Percentiles rank a stretch among this genome's conserved stretches.
These are phyloP conservation scores for Perkinsus olseni DNA, from an alignment of 169 alveolate genomes.

Conservation along the genomic window DNA sequence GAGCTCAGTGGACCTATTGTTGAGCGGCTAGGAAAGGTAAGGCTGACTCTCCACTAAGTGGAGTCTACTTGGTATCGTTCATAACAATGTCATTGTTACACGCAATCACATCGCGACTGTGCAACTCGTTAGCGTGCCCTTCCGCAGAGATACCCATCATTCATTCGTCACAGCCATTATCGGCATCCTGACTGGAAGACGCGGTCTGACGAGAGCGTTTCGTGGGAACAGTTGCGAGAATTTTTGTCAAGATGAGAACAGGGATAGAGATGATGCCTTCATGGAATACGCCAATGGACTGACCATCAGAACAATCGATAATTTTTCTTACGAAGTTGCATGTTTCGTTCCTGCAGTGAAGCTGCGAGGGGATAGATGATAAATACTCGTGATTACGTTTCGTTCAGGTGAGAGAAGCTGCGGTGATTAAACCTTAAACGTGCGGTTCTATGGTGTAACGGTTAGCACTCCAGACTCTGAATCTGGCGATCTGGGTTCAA, in stretches of 20 bases:
- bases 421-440: background rate
- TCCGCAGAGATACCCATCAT: background rate
- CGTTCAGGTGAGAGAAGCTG: background rate
- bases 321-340: too few species aligned
- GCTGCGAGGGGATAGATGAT: too few species aligned
- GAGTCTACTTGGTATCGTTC: too few species aligned
- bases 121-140: too few species aligned
- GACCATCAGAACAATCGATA: too few species aligned
- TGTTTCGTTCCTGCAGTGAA: too few species aligned
- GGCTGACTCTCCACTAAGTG: background rate
- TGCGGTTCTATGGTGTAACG: background rate
- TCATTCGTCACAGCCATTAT: background rate
- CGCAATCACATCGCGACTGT: background rate
- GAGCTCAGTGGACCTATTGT: background rate
- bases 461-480: conserved; percentile 3
- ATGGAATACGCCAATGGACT: too few species aligned
- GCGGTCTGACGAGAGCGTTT: background rate
- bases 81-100: background rate
- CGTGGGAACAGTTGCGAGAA: background rate
- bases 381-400: background rate
- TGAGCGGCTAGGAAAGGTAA: background rate
- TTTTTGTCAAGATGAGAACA: background rate
- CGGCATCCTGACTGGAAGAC: background rate
- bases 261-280: too few species aligned
- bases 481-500: conserved; percentile 3